Conservation (phyloP, 495 filamentous ascomycete species). For the Penicillium longicatenatum region DNA sequence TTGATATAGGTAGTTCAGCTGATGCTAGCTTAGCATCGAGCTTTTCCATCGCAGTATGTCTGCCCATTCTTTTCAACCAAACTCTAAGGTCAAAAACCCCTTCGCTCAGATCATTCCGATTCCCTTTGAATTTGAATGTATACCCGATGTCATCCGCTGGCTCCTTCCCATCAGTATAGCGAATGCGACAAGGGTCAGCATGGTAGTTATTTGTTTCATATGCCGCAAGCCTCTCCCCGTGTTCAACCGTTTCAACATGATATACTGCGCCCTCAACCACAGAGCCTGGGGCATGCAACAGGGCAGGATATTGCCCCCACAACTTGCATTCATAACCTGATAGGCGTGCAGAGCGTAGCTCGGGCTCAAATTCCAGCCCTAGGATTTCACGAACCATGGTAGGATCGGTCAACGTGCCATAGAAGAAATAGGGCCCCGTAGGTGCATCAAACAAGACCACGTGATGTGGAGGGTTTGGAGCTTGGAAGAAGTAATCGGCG, state of each 20-base stretch:
- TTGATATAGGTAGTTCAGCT: no score
- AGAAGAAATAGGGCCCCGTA: constrained; percentile 21
- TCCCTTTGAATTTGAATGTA: constrained; percentile 27
- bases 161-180: constrained; percentile 26
- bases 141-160: constrained; percentile 23
- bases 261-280: constrained; percentile 28
- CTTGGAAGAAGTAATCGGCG: constrained; percentile 17
- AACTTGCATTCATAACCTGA: constrained; percentile 12
- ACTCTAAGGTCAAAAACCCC: no score
- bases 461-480: constrained; percentile 9
- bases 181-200: constrained; percentile 23
- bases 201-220: constrained; percentile 35
- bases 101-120: constrained; percentile 21
- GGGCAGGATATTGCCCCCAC: constrained; percentile 29
- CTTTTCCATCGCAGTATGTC: no score
- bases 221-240: constrained; percentile 24
- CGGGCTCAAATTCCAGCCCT: constrained; percentile 5
- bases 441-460: constrained; percentile 4
- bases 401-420: constrained; percentile 24
- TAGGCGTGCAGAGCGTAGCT: constrained; percentile 6
- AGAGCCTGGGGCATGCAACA: constrained; percentile 21
- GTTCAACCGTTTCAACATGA: constrained; percentile 23
- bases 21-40: no score
- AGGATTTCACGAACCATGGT: constrained; percentile 11
- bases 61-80: no score